These are phyloP conservation scores for Venturia aucupariae DNA, from an alignment of 2,329 filamentous ascomycete species.

Conservation along the genomic window DNA sequence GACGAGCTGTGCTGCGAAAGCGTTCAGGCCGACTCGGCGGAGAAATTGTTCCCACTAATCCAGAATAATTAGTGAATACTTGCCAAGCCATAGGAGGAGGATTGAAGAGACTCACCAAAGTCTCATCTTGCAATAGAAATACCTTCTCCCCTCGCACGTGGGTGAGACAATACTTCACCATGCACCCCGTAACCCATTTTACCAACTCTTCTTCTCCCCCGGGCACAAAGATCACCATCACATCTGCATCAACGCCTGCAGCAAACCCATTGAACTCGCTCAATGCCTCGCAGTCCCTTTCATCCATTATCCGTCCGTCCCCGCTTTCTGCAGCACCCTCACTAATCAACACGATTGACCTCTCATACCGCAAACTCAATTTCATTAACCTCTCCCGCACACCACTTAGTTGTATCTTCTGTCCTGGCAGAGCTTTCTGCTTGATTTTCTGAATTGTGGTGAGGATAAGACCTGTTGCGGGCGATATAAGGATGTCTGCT, in stretches of 20 bases:
- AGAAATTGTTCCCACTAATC: constrained; percentile 57
- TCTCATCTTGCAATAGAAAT: constrained; percentile 47
- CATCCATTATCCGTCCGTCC: constrained; percentile 20
- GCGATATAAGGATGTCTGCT: constrained; percentile 65
- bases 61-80: background rate
- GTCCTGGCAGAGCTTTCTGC: constrained; percentile 61
- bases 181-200: constrained; percentile 24
- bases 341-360: constrained; percentile 59
- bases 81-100: background rate
- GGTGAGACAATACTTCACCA: constrained; percentile 27
- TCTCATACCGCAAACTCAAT: constrained; percentile 54
- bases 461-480: constrained; percentile 57
- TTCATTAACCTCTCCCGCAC: constrained; percentile 47
- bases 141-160: constrained; percentile 18
- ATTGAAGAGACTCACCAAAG: constrained; percentile 30
- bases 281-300: constrained; percentile 37
- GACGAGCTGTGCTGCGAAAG: constrained; percentile 60
- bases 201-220: constrained; percentile 34
- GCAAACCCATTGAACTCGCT: constrained; percentile 44
- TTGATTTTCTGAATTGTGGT: constrained; percentile 64
- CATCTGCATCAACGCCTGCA: constrained; percentile 28
- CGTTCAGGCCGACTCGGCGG: constrained; percentile 56
- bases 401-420: constrained; percentile 33
- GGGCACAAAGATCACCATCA: constrained; percentile 29
- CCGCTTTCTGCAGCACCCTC: constrained; percentile 25